phyloP scores from a whole-genome alignment of 2,329 filamentous ascomycete species.

The Fusarium sororula region DNA sequence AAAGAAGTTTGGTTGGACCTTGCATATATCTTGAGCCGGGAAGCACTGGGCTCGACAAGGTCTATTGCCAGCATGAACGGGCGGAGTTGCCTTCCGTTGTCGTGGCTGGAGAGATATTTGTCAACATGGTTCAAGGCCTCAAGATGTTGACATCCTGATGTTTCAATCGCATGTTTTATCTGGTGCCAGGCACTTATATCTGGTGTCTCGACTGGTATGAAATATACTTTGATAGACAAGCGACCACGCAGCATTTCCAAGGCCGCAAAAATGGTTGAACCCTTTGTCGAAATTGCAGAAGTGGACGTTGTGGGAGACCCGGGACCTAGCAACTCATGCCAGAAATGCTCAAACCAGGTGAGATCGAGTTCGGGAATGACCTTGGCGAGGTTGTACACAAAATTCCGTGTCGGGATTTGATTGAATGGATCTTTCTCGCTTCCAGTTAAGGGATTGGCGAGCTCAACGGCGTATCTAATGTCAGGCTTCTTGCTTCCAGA shows the following conservation, averaged over 20 bases:
- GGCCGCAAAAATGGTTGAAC: not conserved
- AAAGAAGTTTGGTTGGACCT: not conserved
- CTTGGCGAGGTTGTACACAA: not conserved
- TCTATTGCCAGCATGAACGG: slow-evolving; percentile 6
- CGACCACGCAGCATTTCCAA: not conserved
- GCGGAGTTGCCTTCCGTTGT: not conserved
- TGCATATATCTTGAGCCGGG: not conserved
- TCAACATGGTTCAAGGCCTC: not conserved
- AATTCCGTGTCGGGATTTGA: not conserved
- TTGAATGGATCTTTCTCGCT: not conserved
- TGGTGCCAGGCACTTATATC: not conserved
- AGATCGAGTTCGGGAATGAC: not conserved
- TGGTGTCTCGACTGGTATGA: not conserved
- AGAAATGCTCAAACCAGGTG: slow-evolving; percentile 1
- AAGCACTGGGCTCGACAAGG: not conserved
- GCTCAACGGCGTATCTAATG: not conserved
- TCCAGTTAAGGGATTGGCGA: not conserved
- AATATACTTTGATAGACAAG: not conserved
- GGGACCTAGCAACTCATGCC: not conserved
- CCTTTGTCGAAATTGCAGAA: not conserved
- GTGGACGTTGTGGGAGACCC: not conserved
- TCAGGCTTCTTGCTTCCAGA: not conserved
- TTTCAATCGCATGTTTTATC: not conserved
- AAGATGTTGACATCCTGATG: not conserved
- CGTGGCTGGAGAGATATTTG: not conserved